Evolutionary conservation across 2,329 filamentous ascomycete species (phyloP), one percentile per base, ranked within the genome.

Genomic region (Falciphora oryzae): DNA sequence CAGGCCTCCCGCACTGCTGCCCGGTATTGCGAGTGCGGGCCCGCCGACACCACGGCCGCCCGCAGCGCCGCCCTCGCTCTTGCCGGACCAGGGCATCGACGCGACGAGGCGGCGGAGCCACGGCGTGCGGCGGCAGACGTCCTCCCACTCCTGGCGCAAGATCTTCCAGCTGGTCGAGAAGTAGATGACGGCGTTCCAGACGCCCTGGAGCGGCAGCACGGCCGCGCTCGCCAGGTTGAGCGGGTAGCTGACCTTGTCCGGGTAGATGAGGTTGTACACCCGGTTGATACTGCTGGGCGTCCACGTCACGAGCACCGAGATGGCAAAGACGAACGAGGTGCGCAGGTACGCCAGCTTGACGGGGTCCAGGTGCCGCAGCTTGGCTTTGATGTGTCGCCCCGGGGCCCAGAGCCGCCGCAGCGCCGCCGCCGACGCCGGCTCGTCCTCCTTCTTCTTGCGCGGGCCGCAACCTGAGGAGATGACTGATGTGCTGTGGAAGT

Each of bases 151-250:
- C 11, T 72, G 72, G 7, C 50, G 65, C 22, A 81, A 76, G 57
- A 76, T 68, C 0, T 28, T 61, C 77, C 79, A 82, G 68, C 81
- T 91, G 1, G 89, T 90, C 6, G 84, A 83, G 66, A 90, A 85
- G 75, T 93, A 94, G 65, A 95, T 91, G 63, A 91, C 77, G 35
- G 87, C 84, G 72, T 94, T 94, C 90, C 91, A 93, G 38, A 92
- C 84, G 0, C 91, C 91, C 73, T 94, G 91, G 1, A 92, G 79
- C 0, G 91, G 90, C 4, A 94, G 79, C 0, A 93, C 90, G 1
- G 91, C 80, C 2, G 89, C 87, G 8, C 88, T 87, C 1, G 85
- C 83, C 62, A 92, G 82, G 72, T 90, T 89, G 62, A 92, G 84
- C 14, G 81, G 83, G 72, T 87, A 93, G 65, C 81, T 83, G 35